A percentile compares a stretch with the other conserved stretches of the same genome.
These are phyloP conservation scores for Ambrosiella beaveri DNA, from an alignment of 2,329 filamentous ascomycete genomes.

Conservation along the genomic window DNA sequence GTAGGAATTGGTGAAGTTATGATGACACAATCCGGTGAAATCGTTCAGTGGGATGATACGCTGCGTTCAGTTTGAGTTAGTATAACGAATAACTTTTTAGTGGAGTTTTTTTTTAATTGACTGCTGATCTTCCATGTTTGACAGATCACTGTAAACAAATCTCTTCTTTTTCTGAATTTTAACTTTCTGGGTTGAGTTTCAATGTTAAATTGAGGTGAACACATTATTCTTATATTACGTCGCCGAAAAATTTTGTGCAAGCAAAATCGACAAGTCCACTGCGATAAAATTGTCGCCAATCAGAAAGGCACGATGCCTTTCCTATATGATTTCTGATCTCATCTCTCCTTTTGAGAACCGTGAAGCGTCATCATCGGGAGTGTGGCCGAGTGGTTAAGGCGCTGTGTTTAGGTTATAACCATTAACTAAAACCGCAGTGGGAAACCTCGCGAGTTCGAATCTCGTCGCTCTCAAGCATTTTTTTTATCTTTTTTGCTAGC, in stretches of 20 bases:
- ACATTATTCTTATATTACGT: too few relatives aligned
- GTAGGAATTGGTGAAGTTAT: background rate
- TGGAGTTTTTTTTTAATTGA: background rate
- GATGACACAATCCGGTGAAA: background rate
- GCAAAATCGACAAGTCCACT: too few relatives aligned
- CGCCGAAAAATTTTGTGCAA: too few relatives aligned
- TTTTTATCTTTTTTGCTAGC: constrained; percentile 12
- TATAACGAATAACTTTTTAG: constrained; percentile 3
- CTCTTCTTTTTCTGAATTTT: too few relatives aligned
- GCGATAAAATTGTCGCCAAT: too few relatives aligned
- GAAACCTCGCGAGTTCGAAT: constrained; percentile 35
- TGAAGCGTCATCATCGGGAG: constrained; percentile 17
- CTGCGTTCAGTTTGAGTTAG: background rate
- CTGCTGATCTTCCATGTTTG: too few relatives aligned
- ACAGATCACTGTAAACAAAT: too few relatives aligned
- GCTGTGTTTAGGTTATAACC: constrained; percentile 32
- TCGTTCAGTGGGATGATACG: background rate
- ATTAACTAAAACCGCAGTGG: constrained; percentile 23
- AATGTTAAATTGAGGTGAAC: too few relatives aligned
- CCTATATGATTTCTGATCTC: background rate
- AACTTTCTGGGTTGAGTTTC: too few relatives aligned
- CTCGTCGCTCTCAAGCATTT: constrained; percentile 26
- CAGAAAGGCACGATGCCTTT: background rate
- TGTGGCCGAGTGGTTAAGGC: constrained; percentile 40
- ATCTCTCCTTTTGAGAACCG: background rate